phyloP scores from a whole-genome alignment of 2,329 filamentous ascomycete species.

The Leptographium wingfieldii region DNA sequence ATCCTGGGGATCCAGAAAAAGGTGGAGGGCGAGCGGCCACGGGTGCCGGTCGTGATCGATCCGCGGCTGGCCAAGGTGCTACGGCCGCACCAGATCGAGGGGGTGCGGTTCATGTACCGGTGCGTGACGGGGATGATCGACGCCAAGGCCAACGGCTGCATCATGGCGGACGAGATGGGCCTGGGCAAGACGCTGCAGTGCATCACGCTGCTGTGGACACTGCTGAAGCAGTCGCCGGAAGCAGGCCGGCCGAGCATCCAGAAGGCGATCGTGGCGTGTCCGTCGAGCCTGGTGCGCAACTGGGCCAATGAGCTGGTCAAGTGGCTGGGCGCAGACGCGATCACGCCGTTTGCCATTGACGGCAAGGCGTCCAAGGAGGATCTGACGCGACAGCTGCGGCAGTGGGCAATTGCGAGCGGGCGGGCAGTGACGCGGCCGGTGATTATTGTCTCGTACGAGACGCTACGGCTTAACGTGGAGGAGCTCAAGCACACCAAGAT shows the following conservation, averaged over 20 bases:
- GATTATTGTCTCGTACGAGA: conserved; percentile 96
- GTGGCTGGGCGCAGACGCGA: conserved; percentile 86
- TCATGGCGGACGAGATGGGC: conserved; percentile 99
- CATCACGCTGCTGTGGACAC: conserved; percentile 91
- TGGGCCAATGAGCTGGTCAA: conserved; percentile 97
- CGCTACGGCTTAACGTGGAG: conserved; percentile 78
- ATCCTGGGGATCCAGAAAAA: conserved; percentile 91
- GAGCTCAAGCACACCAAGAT: conserved; percentile 84
- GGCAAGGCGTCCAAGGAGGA: conserved; percentile 95
- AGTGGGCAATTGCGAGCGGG: conserved; percentile 91
- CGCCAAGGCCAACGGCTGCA: conserved; percentile 86
- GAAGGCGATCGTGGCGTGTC: conserved; percentile 93
- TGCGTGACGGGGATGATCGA: conserved; percentile 95
- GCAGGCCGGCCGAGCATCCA: conserved; percentile 90
- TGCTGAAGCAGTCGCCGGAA: conserved; percentile 89
- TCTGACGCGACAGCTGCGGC: conserved; percentile 74
- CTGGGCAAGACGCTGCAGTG: conserved; percentile 95
- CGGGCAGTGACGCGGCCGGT: conserved; percentile 81
- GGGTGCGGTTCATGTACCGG: conserved; percentile 93
- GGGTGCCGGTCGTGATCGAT: conserved; percentile 95
- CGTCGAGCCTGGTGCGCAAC: conserved; percentile 90
- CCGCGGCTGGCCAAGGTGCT: conserved; percentile 79
- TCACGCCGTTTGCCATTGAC: conserved; percentile 89
- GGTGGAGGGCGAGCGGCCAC: conserved; percentile 64
- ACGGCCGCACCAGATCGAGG: conserved; percentile 92